Evolutionary conservation across 805 yeast genomes (phyloP).

Genomic region (Candida railenensis): DNA sequence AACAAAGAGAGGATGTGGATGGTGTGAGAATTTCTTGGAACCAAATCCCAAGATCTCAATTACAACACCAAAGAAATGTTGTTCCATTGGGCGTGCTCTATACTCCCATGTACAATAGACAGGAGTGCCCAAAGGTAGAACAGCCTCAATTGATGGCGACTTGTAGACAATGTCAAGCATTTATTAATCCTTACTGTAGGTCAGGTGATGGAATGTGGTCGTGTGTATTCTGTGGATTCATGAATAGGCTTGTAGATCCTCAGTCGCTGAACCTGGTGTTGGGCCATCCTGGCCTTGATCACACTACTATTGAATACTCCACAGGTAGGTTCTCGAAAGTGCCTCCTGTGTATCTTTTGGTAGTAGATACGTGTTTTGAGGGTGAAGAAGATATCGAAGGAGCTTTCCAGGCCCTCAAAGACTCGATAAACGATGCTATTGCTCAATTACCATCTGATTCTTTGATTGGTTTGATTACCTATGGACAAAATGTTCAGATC

Average conservation of each 20-base stretch:
- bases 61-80: constrained; percentile 50
- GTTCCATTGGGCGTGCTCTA: constrained; percentile 58
- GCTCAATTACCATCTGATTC: constrained; percentile 54
- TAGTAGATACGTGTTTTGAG: constrained; percentile 57
- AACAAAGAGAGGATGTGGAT: constrained; percentile 63
- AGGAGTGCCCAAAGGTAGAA: constrained; percentile 31
- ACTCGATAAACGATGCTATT: constrained; percentile 44
- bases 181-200: constrained; percentile 52
- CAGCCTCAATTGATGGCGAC: constrained; percentile 40
- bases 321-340: constrained; percentile 37
- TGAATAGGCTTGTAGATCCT: constrained; percentile 40
- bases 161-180: constrained; percentile 56
- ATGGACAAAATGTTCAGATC: constrained; percentile 58
- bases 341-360: constrained; percentile 50
- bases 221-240: constrained; percentile 55
- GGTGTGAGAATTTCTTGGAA: constrained; percentile 81
- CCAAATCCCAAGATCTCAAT: constrained; percentile 52
- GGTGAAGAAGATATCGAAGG: constrained; percentile 46
- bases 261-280: constrained; percentile 3
- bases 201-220: constrained; percentile 44
- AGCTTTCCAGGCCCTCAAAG: constrained; percentile 45
- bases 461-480: constrained; percentile 56
- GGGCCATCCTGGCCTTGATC: constrained; percentile 23
- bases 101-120: constrained; percentile 55
- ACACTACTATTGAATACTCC: constrained; percentile 54